Base-by-base conservation (phyloP, 2,329 filamentous ascomycete genomes). In the Colletotrichum scovillei region DNA sequence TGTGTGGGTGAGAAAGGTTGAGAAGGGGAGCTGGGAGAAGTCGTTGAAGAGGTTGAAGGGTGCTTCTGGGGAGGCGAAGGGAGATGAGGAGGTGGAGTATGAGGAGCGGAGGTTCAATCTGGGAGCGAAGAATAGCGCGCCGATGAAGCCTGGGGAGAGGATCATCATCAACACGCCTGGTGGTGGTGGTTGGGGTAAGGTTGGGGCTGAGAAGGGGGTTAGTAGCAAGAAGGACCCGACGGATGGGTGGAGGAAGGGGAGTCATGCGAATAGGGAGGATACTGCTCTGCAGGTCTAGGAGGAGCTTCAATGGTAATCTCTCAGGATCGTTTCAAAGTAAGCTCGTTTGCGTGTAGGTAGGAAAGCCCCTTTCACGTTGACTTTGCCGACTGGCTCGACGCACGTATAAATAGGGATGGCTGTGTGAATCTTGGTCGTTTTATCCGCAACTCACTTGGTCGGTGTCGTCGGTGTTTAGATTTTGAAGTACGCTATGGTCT, bases 161-260 rank as follows among this genome's bases (percentile, higher is more conserved):
- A 95, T 96, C 78, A 93, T 96, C 68, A 86, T 97, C 22, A 88
- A 88, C 75, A 96, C 94, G 5, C 94, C 94, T 3, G 94, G 94
- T 35, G 94, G 94, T 67, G 94, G 94, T 55, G 94, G 92, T 0
- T 96, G 93, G 93, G 93, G 93, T 0, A 81, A 81, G 52, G 84
- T 86, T 0, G 92, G 91, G 0, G 85, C 88, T 69, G 86, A 89
- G 76, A 92, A 87, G 80, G 83, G 86, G 46, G 84, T 86, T 63
- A 86, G 82, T 49, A 78, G 81, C 64, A 83, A 82, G 70, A 80
- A 82, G 63, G 94, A 97, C 82, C 85, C 84, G 56, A 88, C 81
- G 19, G 82, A 84, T 68, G 80, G 79, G 11, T 91, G 89, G 89
- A 85, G 84, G 76, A 89, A 87, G 78, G 90, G 90, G 0, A 90